A percentile compares a stretch with the other conserved stretches of the same genome.
Conservation (phyloP, 768 basidiomycete species). For the Fomitopsis serialis region DNA sequence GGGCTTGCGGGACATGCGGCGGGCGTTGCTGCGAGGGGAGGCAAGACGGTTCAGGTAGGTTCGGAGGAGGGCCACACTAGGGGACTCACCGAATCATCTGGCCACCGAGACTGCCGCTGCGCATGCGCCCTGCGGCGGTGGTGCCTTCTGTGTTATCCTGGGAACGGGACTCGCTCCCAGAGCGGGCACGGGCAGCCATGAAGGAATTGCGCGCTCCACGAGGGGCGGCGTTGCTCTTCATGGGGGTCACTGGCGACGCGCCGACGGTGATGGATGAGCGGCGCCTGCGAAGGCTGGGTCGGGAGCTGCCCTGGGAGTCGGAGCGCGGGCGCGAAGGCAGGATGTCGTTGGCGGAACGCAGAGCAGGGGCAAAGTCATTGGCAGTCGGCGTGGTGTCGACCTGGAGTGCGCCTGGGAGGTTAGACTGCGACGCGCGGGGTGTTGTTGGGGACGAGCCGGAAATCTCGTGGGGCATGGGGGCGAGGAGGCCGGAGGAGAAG, state of each 20-base stretch:
- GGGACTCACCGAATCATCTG: constrained; percentile 27
- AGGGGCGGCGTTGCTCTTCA: constrained; percentile 45
- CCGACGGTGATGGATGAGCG: constrained; percentile 57
- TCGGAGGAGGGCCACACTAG: not conserved
- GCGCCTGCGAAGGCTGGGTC: constrained; percentile 49
- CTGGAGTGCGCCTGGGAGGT: constrained; percentile 23
- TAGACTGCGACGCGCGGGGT: constrained; percentile 17
- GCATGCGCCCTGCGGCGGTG: constrained; percentile 45
- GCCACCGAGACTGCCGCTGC: constrained; percentile 48
- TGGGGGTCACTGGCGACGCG: constrained; percentile 47
- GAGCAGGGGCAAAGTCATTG: constrained; percentile 12
- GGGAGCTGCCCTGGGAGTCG: constrained; percentile 16
- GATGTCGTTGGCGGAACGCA: constrained; percentile 20
- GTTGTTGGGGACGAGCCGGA: constrained; percentile 20
- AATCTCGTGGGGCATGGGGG: constrained; percentile 29
- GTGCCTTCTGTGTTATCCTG: constrained; percentile 23
- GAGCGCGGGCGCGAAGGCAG: constrained; percentile 25
- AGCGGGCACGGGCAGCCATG: constrained; percentile 36
- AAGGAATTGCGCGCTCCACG: constrained; percentile 46
- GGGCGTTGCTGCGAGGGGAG: not conserved
- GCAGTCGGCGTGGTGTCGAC: constrained; percentile 33
- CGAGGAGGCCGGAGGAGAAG: constrained; percentile 68
- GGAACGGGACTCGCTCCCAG: constrained; percentile 35
- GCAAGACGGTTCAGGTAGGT: not conserved
- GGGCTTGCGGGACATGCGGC: constrained; percentile 11